phyloP scores from a whole-genome alignment of 2,329 filamentous ascomycete genomes.

The Colletotrichum gloeosporioides region DNA sequence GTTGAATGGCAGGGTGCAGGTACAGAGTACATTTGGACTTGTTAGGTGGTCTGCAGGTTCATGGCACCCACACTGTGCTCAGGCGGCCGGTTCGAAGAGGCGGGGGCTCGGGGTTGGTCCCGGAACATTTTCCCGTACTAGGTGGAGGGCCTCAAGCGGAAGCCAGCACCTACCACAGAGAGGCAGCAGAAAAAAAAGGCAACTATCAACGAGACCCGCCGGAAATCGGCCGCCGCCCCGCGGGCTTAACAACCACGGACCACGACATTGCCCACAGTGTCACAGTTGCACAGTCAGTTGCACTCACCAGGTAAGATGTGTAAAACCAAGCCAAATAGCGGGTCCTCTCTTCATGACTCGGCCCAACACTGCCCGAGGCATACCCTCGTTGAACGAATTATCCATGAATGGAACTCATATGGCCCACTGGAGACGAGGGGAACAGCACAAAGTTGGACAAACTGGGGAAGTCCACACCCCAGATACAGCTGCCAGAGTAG shows the following conservation, averaged over 20 bases:
- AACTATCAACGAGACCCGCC: background rate
- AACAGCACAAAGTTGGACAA: background rate
- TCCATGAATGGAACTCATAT: constrained; percentile 13
- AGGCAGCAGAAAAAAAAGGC: background rate
- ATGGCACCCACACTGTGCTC: no score
- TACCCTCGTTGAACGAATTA: constrained; percentile 12
- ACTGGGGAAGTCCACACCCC: constrained; percentile 9
- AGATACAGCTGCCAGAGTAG: background rate
- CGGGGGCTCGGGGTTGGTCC: constrained; percentile 3
- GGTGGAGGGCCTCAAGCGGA: background rate
- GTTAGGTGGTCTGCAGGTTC: no score
- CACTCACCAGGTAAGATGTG: background rate
- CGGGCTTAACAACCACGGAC: background rate
- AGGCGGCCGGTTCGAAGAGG: background rate
- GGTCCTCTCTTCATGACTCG: constrained; percentile 4
- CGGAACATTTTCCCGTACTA: constrained; percentile 8
- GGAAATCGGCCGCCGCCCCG: background rate
- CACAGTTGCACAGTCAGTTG: background rate
- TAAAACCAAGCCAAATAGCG: background rate
- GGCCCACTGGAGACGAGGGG: background rate
- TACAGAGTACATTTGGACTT: background rate
- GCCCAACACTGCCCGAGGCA: constrained; percentile 14
- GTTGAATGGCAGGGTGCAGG: background rate
- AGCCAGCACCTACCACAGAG: background rate
- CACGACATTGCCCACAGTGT: background rate